Evolutionary conservation across 2,329 filamentous ascomycete species (phyloP).

Genomic region (Epichloe gansuensis): DNA sequence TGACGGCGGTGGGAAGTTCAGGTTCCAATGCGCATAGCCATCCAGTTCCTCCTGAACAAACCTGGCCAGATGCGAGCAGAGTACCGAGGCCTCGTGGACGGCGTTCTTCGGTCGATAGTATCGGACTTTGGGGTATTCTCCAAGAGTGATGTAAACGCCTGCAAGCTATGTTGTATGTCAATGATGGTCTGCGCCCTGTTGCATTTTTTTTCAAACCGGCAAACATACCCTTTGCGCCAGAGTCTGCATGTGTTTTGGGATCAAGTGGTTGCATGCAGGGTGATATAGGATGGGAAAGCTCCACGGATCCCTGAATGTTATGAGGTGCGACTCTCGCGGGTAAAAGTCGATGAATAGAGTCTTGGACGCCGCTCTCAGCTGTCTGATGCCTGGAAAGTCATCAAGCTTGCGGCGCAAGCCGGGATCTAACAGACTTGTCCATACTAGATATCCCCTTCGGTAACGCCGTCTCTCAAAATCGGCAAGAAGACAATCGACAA

Average conservation of each 20-base stretch:
- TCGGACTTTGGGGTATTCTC: slow-evolving; percentile 84
- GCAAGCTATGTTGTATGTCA: slow-evolving; percentile 19
- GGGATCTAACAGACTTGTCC: slow-evolving; percentile 65
- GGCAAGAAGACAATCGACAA: slow-evolving; percentile 86
- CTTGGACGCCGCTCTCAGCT: slow-evolving; percentile 67
- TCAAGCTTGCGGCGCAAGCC: slow-evolving; percentile 63
- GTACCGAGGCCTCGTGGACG: slow-evolving; percentile 73
- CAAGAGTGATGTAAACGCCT: slow-evolving; percentile 75
- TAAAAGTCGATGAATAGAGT: slow-evolving; percentile 81
- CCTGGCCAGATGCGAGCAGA: slow-evolving; percentile 76
- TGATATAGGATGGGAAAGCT: slow-evolving; percentile 92
- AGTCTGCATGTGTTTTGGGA: slow-evolving; percentile 69
- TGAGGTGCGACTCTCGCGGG: slow-evolving; percentile 78
- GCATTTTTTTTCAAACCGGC: background rate
- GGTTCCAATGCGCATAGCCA: slow-evolving; percentile 71
- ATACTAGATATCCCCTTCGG: slow-evolving; percentile 65
- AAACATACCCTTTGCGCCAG: slow-evolving; percentile 72
- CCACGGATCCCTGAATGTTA: slow-evolving; percentile 89
- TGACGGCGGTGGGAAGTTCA: slow-evolving; percentile 62
- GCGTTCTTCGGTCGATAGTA: slow-evolving; percentile 71
- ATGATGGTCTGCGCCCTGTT: background rate
- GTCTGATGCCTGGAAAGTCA: slow-evolving; percentile 51
- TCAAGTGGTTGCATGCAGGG: slow-evolving; percentile 72
- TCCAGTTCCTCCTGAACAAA: slow-evolving; percentile 90
- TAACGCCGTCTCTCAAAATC: slow-evolving; percentile 83